These are phyloP conservation scores for Lobosporangium transversale DNA, from an alignment of 192 early-diverging fungal genomes.

Conservation along the genomic window DNA sequence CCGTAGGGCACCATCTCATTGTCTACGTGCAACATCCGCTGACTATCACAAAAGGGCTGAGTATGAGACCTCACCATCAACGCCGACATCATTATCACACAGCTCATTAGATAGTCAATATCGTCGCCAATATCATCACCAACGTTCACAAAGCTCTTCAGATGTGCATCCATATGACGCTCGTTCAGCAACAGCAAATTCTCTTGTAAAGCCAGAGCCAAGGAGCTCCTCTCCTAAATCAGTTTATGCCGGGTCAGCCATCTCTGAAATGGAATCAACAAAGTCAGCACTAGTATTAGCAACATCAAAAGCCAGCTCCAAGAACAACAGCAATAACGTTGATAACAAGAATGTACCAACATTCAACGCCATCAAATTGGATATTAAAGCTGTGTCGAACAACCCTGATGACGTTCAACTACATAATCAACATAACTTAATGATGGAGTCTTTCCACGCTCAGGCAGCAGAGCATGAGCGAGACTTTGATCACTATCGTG, in stretches of 20 bases:
- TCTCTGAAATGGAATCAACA: too few relatives aligned
- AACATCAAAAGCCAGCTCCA: too few relatives aligned
- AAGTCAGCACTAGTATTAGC: too few relatives aligned
- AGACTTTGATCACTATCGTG: background rate
- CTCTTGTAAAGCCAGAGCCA: too few relatives aligned
- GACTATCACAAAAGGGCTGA: background rate
- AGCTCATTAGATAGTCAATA: slow-evolving; percentile 1
- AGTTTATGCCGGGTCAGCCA: too few relatives aligned
- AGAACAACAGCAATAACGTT: background rate
- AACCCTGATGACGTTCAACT: slow-evolving; percentile 31
- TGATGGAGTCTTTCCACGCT: slow-evolving; percentile 4
- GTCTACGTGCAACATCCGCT: background rate
- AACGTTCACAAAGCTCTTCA: background rate
- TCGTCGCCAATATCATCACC: too few relatives aligned
- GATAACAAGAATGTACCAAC: background rate
- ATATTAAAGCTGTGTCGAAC: slow-evolving; percentile 34
- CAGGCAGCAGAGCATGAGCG: background rate
- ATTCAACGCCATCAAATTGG: slow-evolving; percentile 30
- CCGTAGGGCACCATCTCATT: slow-evolving; percentile 13
- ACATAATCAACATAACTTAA: slow-evolving; percentile 25
- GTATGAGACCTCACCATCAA: slow-evolving; percentile 10
- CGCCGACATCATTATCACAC: slow-evolving; percentile 4
- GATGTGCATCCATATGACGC: slow-evolving; percentile 3
- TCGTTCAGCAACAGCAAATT: too few relatives aligned
- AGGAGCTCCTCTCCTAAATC: too few relatives aligned